Evolutionary conservation across 2,329 filamentous ascomycete species (phyloP), one percentile per base, ranked within the genome.

Genomic region (Pseudopyrenochaeta lycopersici): DNA sequence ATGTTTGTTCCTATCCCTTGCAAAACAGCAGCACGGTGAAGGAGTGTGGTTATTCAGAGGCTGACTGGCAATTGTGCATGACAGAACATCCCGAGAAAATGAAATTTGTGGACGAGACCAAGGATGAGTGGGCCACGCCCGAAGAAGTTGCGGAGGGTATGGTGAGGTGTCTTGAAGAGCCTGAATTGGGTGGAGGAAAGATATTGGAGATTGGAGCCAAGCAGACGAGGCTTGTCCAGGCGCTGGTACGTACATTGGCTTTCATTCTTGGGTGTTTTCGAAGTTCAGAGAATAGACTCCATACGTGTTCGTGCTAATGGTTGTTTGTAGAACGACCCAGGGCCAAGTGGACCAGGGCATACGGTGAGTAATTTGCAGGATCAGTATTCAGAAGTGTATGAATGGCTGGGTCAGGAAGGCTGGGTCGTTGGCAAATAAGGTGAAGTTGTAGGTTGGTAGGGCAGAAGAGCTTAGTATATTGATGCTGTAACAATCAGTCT

Each of bases 61-160:
- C 23, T 27, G 23, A 27, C 23, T 27, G 23, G 9, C 23, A 27
- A 27, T 27, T 27, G 23, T 27, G 9, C 23, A 27, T 27, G 23
- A 85, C 81, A 0, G 85, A 87, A 2, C 79, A 87, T 59, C 83
- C 84, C 0, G 85, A 88, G 68, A 88, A 88, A 66, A 46, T 86
- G 62, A 75, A 75, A 52, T 80, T 83, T 58, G 54, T 87, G 0
- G 77, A 81, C 32, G 73, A 78, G 27, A 69, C 63, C 7, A 68
- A 71, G 12, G 85, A 87, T 63, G 76, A 71, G 53, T 88, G 85
- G 85, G 84, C 85, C 12, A 83, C 80, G n/a, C 78, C 85, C 0
- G 84, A 87, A 60, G 83, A 87, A 61, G 85, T 88, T 0, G 85
- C 84, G 0, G 77, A 81, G 36, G 82, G 82, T 2, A 87, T 88